A percentile compares a stretch with the other conserved stretches of the same genome.
These are phyloP conservation scores for Boletellus dicymbophilus DNA, from an alignment of 1,284 basidiomycete genomes.

Conservation along the genomic window DNA sequence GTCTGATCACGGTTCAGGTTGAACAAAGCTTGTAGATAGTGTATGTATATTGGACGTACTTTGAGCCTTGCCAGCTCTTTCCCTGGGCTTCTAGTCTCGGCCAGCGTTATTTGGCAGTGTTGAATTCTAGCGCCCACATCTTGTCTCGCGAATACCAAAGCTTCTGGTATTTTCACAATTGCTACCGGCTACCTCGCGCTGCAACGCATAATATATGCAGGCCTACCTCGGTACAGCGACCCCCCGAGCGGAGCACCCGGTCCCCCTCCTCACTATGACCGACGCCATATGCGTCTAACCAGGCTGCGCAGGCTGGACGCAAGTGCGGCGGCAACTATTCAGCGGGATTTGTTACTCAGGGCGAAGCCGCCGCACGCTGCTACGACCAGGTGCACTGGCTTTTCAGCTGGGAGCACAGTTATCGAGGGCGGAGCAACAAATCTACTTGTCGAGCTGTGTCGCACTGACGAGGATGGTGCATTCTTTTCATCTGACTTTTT, in stretches of 20 bases:
- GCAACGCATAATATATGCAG: no score
- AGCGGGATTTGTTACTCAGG: constrained; percentile 66
- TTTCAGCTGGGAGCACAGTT: constrained; percentile 36
- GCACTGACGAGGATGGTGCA: constrained; percentile 44
- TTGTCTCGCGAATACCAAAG: no score
- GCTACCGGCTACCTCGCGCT: no score
- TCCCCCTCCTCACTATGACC: constrained; percentile 71
- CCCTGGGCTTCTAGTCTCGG: no score
- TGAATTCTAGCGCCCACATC: no score
- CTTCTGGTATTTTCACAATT: no score
- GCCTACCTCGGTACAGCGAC: no score
- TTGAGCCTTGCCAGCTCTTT: no score
- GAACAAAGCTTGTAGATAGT: neutral
- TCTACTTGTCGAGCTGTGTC: constrained; percentile 53
- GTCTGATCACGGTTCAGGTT: constrained; percentile 1
- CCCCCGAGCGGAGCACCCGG: constrained; percentile 63
- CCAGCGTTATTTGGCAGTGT: constrained; percentile 25
- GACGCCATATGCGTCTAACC: constrained; percentile 82
- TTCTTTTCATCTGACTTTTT: neutral
- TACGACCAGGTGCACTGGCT: constrained; percentile 74
- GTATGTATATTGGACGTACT: neutral
- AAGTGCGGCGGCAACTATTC: constrained; percentile 79
- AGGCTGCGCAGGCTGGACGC: constrained; percentile 69
- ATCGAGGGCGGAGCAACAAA: constrained; percentile 67
- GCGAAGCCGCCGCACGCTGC: constrained; percentile 61